Percentiles rank a stretch among this genome's conserved stretches.
These are phyloP conservation scores for Pyrenophora teres DNA, from an alignment of 2,329 filamentous ascomycete species.

Conservation along the genomic window DNA sequence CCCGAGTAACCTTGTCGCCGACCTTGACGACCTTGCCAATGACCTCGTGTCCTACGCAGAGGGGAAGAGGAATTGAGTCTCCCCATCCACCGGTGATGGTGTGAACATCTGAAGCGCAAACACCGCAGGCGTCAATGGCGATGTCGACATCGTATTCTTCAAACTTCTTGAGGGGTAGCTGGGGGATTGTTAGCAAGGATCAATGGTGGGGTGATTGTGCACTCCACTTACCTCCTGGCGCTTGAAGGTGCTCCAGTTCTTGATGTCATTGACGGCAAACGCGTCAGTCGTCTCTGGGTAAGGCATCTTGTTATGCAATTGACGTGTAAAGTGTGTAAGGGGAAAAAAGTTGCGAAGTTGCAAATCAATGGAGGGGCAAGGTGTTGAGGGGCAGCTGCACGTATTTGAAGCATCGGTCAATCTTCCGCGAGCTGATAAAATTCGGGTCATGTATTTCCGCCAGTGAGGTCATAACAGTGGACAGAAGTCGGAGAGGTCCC, in stretches of 20 bases:
- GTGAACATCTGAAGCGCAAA: constrained; percentile 57
- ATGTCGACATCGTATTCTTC: constrained; percentile 86
- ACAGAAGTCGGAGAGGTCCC: constrained; percentile 15
- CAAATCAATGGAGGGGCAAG: constrained; percentile 18
- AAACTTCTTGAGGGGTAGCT: constrained; percentile 84
- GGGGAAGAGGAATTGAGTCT: constrained; percentile 62
- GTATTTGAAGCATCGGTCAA: constrained; percentile 31
- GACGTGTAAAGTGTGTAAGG: constrained; percentile 4
- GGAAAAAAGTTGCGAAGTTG: constrained; percentile 9
- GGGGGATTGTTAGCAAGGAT: constrained; percentile 21
- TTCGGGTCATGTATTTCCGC: constrained; percentile 34
- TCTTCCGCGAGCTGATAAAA: constrained; percentile 20
- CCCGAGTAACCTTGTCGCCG: constrained; percentile 55
- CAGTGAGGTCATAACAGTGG: constrained; percentile 42
- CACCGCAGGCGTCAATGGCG: constrained; percentile 69
- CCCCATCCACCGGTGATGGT: constrained; percentile 66
- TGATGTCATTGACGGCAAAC: constrained; percentile 57
- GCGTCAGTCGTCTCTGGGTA: constrained; percentile 59
- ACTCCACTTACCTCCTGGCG: constrained; percentile 56
- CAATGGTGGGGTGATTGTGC: neutral
- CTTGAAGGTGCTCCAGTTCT: constrained; percentile 66
- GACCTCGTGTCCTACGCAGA: constrained; percentile 69
- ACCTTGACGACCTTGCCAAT: constrained; percentile 57
- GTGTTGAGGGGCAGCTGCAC: constrained; percentile 31
- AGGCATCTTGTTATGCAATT: constrained; percentile 47